Conservation (phyloP, 768 basidiomycete genomes). For the Hygrophorus pudorinus region DNA sequence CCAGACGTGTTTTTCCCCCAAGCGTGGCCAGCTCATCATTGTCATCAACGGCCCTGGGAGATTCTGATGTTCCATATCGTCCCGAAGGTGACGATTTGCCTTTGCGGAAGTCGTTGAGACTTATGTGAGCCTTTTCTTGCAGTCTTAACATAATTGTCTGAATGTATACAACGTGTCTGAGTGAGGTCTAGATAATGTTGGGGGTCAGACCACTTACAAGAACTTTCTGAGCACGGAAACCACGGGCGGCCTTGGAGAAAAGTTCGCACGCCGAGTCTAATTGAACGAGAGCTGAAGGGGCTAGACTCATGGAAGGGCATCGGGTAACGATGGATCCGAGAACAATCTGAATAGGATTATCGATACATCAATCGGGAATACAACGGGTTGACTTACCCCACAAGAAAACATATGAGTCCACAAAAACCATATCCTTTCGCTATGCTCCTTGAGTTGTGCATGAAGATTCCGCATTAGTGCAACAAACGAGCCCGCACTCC, state of each 20-base stretch:
- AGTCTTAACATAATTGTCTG: conserved; percentile 58
- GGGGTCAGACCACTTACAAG: conserved; percentile 31
- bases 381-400: conserved; percentile 33
- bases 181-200: neutral
- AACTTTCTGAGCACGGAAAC: conserved; percentile 56
- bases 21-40: conserved; percentile 55
- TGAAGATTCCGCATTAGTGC: conserved; percentile 63
- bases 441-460: conserved; percentile 51
- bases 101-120: conserved; percentile 52
- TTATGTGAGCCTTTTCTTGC: conserved; percentile 56
- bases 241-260: conserved; percentile 58
- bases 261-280: conserved; percentile 68
- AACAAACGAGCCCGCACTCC: conserved; percentile 61
- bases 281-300: conserved; percentile 63
- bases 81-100: conserved; percentile 39
- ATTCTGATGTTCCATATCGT: conserved; percentile 29
- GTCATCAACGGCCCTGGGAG: conserved; percentile 35
- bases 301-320: conserved; percentile 71
- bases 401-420: conserved; percentile 61
- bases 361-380: neutral
- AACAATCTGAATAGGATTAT: conserved; percentile 37
- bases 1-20: conserved; percentile 58
- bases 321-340: conserved; percentile 69
- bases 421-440: conserved; percentile 56
- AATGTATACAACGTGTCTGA: conserved; percentile 1